Evolutionary conservation across 116 monocot genomes (phyloP).

Genomic region (Iris pallida): DNA sequence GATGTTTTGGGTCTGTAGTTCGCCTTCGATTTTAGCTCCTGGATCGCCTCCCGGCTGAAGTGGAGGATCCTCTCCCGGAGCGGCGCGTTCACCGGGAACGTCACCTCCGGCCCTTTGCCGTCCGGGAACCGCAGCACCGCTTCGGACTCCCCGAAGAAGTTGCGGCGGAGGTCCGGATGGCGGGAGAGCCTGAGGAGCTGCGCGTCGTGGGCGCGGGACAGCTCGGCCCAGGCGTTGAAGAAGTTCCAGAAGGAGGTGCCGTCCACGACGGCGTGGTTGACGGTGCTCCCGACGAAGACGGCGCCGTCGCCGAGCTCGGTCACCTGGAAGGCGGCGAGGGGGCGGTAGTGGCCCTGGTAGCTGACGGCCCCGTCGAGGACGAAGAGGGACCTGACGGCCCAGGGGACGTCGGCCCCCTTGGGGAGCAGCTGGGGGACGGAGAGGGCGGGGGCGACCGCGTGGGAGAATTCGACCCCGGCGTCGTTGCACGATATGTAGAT

Average conservation of each 20-base stretch:
- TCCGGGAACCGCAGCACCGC: constrained; percentile 47
- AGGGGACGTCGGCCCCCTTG: constrained; percentile 35
- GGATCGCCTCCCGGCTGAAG: constrained; percentile 35
- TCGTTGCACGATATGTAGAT: constrained; percentile 57
- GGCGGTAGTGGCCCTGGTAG: constrained; percentile 58
- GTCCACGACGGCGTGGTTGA: constrained; percentile 69
- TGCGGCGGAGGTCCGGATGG: constrained; percentile 50
- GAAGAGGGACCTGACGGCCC: constrained; percentile 40
- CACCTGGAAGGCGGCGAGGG: constrained; percentile 63
- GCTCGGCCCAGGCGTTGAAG: constrained; percentile 75
- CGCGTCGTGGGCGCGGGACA: constrained; percentile 29
- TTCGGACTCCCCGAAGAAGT: constrained; percentile 49
- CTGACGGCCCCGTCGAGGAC: constrained; percentile 46
- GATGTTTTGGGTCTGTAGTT: constrained; percentile 11
- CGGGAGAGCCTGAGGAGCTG: constrained; percentile 4
- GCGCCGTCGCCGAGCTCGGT: constrained; percentile 66
- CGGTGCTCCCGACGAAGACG: constrained; percentile 58
- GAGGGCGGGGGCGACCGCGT: constrained; percentile 32
- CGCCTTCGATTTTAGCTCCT: constrained; percentile 46
- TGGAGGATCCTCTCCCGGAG: constrained; percentile 59
- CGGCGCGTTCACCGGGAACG: constrained; percentile 38
- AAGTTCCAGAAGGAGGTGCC: constrained; percentile 93
- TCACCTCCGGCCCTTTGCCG: constrained; percentile 35
- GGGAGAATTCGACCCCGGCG: constrained; percentile 48
- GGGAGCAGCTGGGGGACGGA: constrained; percentile 36